A percentile compares a stretch with the other conserved stretches of the same genome.
These are phyloP conservation scores for Didymella exigua DNA, from an alignment of 2,329 filamentous ascomycete genomes.

Conservation along the genomic window DNA sequence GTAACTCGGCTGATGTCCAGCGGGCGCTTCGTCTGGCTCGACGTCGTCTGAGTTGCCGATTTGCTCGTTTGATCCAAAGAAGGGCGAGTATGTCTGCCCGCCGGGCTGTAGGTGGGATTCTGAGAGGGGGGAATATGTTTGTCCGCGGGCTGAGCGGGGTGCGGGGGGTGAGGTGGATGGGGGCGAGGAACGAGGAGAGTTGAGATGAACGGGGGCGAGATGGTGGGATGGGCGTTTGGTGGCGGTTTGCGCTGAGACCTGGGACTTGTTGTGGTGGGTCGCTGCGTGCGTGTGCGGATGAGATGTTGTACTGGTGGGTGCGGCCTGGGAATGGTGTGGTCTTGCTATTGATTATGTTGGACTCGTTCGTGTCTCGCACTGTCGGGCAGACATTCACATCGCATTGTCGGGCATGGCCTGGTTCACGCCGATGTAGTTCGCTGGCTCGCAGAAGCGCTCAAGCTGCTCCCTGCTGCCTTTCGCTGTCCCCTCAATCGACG, in stretches of 20 bases:
- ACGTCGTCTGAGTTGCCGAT: neutral
- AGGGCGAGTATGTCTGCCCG: neutral
- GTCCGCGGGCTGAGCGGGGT: neutral
- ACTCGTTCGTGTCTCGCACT: too few relatives aligned
- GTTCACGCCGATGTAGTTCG: neutral
- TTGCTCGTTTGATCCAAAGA: conserved; percentile 3
- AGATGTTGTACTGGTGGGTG: too few relatives aligned
- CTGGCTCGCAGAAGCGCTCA: neutral
- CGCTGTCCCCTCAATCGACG: neutral
- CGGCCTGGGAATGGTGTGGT: too few relatives aligned
- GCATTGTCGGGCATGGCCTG: neutral
- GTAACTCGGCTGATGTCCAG: too few relatives aligned
- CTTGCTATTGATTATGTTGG: too few relatives aligned
- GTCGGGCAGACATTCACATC: neutral
- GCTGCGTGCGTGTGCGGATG: neutral
- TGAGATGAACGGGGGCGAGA: neutral
- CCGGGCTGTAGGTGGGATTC: too few relatives aligned
- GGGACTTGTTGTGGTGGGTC: too few relatives aligned
- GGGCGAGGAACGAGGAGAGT: neutral
- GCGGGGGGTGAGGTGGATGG: neutral
- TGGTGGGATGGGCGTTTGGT: neutral
- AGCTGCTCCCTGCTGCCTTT: neutral
- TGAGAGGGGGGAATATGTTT: too few relatives aligned
- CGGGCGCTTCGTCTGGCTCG: neutral
- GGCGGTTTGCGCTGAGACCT: neutral